phyloP scores from a whole-genome alignment of 2,329 filamentous ascomycete species.

The Ophiostoma montium region DNA sequence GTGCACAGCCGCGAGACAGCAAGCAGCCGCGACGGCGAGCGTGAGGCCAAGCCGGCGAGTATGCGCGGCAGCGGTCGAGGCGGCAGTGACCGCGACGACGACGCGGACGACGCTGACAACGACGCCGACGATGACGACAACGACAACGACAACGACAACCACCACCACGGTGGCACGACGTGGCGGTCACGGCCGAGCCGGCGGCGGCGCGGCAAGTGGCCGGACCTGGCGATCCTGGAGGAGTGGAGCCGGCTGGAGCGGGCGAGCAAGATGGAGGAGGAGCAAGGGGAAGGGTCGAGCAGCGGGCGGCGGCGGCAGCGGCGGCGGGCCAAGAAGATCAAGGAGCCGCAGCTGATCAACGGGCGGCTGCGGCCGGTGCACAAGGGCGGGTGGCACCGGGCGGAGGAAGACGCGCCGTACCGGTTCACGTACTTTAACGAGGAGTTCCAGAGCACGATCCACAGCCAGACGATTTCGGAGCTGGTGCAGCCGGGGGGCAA shows the following conservation, averaged over 20 bases:
- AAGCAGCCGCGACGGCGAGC: background rate
- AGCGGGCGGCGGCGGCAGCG: conserved; percentile 31
- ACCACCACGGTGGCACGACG: background rate
- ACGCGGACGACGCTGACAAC: conserved; percentile 72
- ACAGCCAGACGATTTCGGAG: conserved; percentile 89
- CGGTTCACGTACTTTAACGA: conserved; percentile 99
- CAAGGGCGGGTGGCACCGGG: conserved; percentile 66
- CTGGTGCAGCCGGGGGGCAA: conserved; percentile 71
- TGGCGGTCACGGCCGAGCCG: conserved; percentile 11
- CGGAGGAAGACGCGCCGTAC: conserved; percentile 82
- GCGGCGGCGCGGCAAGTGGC: conserved; percentile 64
- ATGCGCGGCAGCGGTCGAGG: background rate
- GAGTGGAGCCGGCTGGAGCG: conserved; percentile 89
- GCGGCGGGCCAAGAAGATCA: conserved; percentile 77
- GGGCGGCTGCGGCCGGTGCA: conserved; percentile 73
- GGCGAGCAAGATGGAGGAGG: conserved; percentile 69
- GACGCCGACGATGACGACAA: conserved; percentile 31
- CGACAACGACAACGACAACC: conserved; percentile 5
- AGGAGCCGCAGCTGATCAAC: conserved; percentile 83
- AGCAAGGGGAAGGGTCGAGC: conserved; percentile 38
- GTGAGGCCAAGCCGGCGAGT: background rate
- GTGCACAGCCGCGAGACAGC: background rate
- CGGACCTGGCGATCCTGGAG: conserved; percentile 68
- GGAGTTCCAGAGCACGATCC: conserved; percentile 87
- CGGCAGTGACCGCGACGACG: conserved; percentile 35